Evolutionary conservation across 768 basidiomycete genomes (phyloP).

Genomic region (Boletellus sp.): DNA sequence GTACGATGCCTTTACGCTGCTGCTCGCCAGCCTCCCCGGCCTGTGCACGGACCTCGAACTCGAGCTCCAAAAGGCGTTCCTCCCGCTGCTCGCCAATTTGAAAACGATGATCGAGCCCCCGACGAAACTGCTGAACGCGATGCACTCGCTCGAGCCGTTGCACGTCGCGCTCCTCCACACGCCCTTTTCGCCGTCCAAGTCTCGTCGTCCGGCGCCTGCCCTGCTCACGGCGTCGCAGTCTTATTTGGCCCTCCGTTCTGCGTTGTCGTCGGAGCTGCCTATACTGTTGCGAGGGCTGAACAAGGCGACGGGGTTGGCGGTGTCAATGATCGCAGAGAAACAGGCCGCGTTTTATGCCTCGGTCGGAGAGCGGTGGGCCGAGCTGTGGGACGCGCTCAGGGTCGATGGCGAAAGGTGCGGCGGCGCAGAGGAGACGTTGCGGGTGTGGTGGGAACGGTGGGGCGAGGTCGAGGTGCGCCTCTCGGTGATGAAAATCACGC

Average conservation of each 20-base stretch:
- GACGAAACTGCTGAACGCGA: constrained; percentile 61
- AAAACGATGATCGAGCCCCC: constrained; percentile 60
- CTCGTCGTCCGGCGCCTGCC: constrained; percentile 53
- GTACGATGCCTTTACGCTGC: constrained; percentile 64
- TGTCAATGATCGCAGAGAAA: constrained; percentile 49
- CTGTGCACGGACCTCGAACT: constrained; percentile 52
- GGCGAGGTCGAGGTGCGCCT: constrained; percentile 56
- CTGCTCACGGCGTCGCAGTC: constrained; percentile 72
- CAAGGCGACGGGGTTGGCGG: constrained; percentile 51
- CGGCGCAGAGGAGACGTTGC: constrained; percentile 63
- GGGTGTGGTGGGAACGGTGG: constrained; percentile 71
- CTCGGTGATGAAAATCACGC: constrained; percentile 35
- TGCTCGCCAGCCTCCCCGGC: constrained; percentile 54
- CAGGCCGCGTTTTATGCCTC: constrained; percentile 61
- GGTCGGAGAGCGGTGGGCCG: constrained; percentile 64
- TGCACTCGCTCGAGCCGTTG: constrained; percentile 70
- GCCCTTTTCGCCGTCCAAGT: constrained; percentile 54
- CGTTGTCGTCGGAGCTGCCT: constrained; percentile 70
- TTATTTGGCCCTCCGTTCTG: constrained; percentile 72
- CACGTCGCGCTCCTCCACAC: constrained; percentile 69
- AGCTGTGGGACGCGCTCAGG: constrained; percentile 81
- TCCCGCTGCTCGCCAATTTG: constrained; percentile 56
- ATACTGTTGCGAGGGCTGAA: constrained; percentile 55
- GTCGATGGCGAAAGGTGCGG: constrained; percentile 69
- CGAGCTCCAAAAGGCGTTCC: constrained; percentile 48